Percentiles rank a stretch among this genome's conserved stretches.
Evolutionary conservation across 495 filamentous ascomycete genomes (phyloP).

Genomic region (Lepraria neglecta): DNA sequence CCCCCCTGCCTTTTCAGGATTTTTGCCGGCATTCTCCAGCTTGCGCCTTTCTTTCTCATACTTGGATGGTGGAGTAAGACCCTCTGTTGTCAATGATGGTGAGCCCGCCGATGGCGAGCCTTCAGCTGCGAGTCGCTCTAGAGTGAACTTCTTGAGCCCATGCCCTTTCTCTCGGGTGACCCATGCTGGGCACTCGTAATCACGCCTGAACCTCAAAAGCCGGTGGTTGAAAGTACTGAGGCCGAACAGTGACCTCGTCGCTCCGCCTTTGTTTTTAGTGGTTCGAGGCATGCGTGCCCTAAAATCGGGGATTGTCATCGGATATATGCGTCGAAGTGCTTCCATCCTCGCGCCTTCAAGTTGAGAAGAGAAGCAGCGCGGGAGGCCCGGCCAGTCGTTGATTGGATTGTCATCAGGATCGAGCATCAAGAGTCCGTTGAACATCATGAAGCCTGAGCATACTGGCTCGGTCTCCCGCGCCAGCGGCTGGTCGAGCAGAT

Average conservation of each 20-base stretch:
- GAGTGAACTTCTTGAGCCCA: neutral
- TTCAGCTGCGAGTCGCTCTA: neutral
- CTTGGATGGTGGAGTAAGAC: neutral
- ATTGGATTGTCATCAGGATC: slow-evolving; percentile 21
- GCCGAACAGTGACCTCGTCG: neutral
- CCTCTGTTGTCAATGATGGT: neutral
- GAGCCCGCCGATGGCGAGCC: neutral
- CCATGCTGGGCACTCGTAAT: neutral
- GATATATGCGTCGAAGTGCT: slow-evolving; percentile 4
- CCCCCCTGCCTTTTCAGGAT: slow-evolving; percentile 6
- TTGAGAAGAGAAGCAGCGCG: slow-evolving; percentile 14
- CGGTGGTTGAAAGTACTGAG: slow-evolving; percentile 16
- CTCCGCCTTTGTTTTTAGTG: neutral
- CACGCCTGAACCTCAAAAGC: slow-evolving; percentile 5
- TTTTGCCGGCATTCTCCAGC: neutral
- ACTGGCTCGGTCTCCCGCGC: neutral
- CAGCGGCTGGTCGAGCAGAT: slow-evolving; percentile 8
- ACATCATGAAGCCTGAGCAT: neutral
- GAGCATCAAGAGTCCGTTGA: slow-evolving; percentile 15
- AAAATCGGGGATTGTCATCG: slow-evolving; percentile 16
- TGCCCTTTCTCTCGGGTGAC: neutral
- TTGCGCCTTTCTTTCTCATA: slow-evolving; percentile 8
- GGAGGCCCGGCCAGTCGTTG: slow-evolving; percentile 12
- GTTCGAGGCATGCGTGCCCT: slow-evolving; percentile 15
- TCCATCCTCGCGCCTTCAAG: slow-evolving; percentile 19